Conservation (phyloP, 2,329 filamentous ascomycete genomes). For the Cladobotryum protrusum region DNA sequence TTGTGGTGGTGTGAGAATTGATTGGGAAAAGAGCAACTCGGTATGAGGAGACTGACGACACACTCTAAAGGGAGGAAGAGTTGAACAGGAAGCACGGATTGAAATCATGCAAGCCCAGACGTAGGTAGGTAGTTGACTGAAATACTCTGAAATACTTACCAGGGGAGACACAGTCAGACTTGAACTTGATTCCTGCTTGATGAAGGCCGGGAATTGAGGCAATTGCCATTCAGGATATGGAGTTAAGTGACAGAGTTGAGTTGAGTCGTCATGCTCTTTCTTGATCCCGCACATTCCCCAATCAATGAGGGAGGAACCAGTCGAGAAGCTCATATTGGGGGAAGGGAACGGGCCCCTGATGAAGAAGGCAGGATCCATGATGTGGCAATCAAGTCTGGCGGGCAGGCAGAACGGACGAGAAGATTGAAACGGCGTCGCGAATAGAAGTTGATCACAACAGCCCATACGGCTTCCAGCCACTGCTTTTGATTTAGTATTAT, state of each 20-base stretch:
- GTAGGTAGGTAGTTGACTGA: conserved; percentile 1
- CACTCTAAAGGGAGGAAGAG: conserved; percentile 8
- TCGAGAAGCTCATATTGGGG: neutral
- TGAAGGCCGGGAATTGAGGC: neutral
- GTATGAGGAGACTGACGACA: conserved; percentile 11
- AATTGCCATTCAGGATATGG: conserved; percentile 1
- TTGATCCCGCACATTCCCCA: conserved; percentile 4
- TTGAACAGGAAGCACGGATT: conserved; percentile 2
- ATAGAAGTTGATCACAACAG: neutral
- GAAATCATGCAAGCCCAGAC: neutral
- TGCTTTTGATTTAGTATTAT: too few species aligned
- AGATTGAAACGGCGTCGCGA: too few species aligned
- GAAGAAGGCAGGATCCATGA: conserved; percentile 8
- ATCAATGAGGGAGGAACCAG: neutral
- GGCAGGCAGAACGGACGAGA: neutral
- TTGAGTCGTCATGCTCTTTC: neutral
- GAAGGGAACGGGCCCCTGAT: neutral
- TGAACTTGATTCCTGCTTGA: neutral
- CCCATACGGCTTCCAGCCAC: too few species aligned
- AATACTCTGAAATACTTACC: conserved; percentile 8
- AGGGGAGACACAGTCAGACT: neutral
- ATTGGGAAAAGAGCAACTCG: conserved; percentile 21
- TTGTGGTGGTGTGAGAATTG: conserved; percentile 4
- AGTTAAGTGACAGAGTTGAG: neutral
- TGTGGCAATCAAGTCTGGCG: neutral